Evolutionary conservation across 169 alveolate genomes (phyloP).

Genomic region (Cryptosporidium xiaoi): DNA sequence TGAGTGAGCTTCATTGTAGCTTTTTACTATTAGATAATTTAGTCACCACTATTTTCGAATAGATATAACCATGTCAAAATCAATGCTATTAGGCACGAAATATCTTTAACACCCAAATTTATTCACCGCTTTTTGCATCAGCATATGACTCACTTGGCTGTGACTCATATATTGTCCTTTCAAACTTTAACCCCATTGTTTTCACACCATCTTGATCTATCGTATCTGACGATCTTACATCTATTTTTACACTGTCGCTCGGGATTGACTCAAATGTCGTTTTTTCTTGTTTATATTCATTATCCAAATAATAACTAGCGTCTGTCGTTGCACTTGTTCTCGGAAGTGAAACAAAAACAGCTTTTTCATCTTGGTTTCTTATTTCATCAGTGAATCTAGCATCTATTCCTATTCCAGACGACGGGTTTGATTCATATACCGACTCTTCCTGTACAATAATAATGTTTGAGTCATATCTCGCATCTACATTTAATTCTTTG

Average conservation of each 20-base stretch:
- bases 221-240: conserved; percentile 30
- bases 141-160: conserved; percentile 61
- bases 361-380: conserved; percentile 3
- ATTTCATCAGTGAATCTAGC: conserved; percentile 16
- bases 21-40: no score
- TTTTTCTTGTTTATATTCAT: conserved; percentile 19
- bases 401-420: neutral
- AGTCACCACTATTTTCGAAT: neutral
- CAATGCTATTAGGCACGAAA: neutral
- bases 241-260: neutral
- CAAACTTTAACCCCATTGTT: no score
- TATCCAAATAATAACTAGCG: conserved; percentile 19
- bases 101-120: neutral
- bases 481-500: conserved; percentile 9
- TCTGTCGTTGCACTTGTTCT: conserved; percentile 13
- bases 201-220: neutral
- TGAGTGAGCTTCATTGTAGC: no score
- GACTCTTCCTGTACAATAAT: neutral
- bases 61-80: neutral
- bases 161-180: conserved; percentile 27
- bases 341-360: conserved; percentile 50
- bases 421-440: conserved; percentile 44
- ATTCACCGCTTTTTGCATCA: conserved; percentile 43
- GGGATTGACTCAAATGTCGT: conserved; percentile 47
- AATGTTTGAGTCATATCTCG: neutral